A percentile compares a stretch with the other conserved stretches of the same genome.
These are phyloP conservation scores for Penicillium psychrofluorescens DNA, from an alignment of 495 filamentous ascomycete species.

Conservation along the genomic window DNA sequence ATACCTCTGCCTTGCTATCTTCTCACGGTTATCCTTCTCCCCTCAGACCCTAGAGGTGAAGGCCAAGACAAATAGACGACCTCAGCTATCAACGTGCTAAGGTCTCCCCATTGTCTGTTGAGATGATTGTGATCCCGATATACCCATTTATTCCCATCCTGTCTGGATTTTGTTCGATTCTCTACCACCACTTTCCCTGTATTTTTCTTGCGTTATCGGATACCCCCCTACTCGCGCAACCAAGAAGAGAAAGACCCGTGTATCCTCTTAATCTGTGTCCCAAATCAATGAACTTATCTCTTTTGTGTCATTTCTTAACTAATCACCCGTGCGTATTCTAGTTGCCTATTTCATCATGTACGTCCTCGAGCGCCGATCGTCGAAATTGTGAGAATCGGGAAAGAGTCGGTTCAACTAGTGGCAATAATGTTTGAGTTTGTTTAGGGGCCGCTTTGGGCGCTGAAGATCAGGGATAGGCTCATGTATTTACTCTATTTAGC, in stretches of 20 bases:
- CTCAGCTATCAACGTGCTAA: too few species aligned
- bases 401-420: neutral
- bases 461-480: too few species aligned
- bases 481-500: too few species aligned
- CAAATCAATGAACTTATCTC: neutral
- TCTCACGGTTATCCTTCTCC: constrained; percentile 4
- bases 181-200: too few species aligned
- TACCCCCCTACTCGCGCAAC: too few species aligned
- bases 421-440: too few species aligned
- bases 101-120: too few species aligned
- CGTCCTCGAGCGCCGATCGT: constrained; percentile 23
- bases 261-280: neutral
- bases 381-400: constrained; percentile 23
- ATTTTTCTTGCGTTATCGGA: too few species aligned
- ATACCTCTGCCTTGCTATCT: neutral
- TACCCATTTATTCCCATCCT: too few species aligned
- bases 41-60: neutral
- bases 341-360: constrained; percentile 30
- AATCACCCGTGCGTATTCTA: neutral
- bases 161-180: too few species aligned
- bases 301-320: neutral
- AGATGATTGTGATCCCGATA: too few species aligned
- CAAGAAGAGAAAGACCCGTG: neutral
- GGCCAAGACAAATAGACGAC: constrained; percentile 4
- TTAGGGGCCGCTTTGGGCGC: too few species aligned